Evolutionary conservation across 1,284 basidiomycete species (phyloP).

Genomic region (Rhodotorula sp.): DNA sequence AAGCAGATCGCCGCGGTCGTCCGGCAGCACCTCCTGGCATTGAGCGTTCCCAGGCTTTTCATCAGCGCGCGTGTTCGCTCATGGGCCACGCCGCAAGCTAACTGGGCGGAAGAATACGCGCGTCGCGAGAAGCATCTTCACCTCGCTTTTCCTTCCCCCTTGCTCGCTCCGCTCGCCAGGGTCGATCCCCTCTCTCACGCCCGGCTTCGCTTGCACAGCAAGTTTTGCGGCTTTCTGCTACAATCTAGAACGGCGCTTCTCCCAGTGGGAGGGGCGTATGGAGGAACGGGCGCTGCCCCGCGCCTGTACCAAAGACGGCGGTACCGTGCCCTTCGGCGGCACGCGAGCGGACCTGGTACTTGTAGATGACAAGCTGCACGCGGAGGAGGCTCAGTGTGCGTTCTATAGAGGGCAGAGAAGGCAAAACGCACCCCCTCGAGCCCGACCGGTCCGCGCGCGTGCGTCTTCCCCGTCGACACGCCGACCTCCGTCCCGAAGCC

Average conservation of each 20-base stretch:
- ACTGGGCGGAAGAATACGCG: no score
- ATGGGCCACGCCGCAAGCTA: no score
- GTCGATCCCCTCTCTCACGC: no score
- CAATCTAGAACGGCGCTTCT: conserved; percentile 20
- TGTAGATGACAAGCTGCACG: conserved; percentile 77
- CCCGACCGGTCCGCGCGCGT: conserved; percentile 94
- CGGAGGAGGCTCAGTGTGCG: neutral
- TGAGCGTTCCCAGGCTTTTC: no score
- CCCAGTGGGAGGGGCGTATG: conserved; percentile 56
- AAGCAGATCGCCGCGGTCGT: no score
- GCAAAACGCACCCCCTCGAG: conserved; percentile 66
- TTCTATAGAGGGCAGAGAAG: neutral
- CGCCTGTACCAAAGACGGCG: conserved; percentile 71
- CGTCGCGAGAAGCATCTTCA: neutral
- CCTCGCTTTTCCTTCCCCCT: neutral
- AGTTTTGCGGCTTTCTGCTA: no score
- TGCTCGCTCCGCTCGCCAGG: no score
- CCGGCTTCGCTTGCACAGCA: no score
- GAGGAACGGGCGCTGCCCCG: conserved; percentile 73
- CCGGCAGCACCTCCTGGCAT: no score
- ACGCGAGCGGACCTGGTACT: conserved; percentile 81
- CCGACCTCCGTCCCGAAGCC: conserved; percentile 98
- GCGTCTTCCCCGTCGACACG: conserved; percentile 93
- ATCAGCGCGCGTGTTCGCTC: no score
- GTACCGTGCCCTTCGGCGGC: conserved; percentile 73